Base-by-base conservation (phyloP, 345 rosid genomes). In the Erucastrum elatum region DNA sequence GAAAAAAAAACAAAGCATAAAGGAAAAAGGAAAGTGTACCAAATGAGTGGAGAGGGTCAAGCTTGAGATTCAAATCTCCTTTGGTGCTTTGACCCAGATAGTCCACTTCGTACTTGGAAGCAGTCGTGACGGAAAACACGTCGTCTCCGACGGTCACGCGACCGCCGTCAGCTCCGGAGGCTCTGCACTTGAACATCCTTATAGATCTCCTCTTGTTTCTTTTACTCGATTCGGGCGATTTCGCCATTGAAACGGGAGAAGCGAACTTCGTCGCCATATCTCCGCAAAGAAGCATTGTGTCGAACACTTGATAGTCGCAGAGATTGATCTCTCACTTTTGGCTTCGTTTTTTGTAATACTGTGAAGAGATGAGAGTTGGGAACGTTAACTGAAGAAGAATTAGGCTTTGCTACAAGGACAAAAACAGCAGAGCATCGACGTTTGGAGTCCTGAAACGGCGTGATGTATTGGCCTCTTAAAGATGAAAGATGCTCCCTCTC, bases 21-120 rank as follows among this genome's bases (percentile, higher is more conserved):
- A 60, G 25, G 35, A 66, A 25, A 39, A 33, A 8, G 11, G 39
- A 44, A 44, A 27, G 30, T 7, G 15, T 80, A 80, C 83, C 83
- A 70, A 80, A 75, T 6, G 80, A 80, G n/a, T 86, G 84, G 53
- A 89, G 92, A 33, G 80, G 91, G 69, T 92, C 90, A 31, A 81
- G 41, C 55, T 90, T 90, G 78, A 92, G 87, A 85, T 91, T 92
- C 86, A 94, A 88, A 85, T 94, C 98, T 49, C 98, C 97, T 78
- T 85, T 94, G 53, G 98, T 92, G 82, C 97, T 92, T 87, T 92
- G 84, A 25, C 98, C 98, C 65, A 94, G 81, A 83, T 94, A 94
- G 84, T 94, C 98, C n/a, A 94, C 86, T 46, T 90, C 94, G 70
- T 17, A 80, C 70, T 84, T 86, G 49, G 84, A 80, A 37, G 97